Evolutionary conservation across 164 flowering plant genomes (phyloP), one percentile per base, ranked within the genome.

Genomic region (Vitis amurensis): DNA sequence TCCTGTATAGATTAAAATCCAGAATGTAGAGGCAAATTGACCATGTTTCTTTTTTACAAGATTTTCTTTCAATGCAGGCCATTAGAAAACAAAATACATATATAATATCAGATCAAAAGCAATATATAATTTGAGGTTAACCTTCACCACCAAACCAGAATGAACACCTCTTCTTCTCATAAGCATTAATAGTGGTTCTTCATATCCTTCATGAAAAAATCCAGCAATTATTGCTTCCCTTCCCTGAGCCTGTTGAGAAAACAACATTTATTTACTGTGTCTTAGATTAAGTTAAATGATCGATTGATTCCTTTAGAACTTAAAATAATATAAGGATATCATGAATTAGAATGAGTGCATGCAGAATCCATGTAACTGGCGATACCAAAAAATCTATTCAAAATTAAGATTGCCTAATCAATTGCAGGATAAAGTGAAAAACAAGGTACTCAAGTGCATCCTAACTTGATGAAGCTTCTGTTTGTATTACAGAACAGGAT

Each of bases 91-190:
- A 37, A 37, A 37, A 37, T 37, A 37, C 44, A 37, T 37, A 3
- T 37, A 6, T 3, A 37, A 6, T 37, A 37, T 37, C 44, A 37
- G 44, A 37, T 37, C 44, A 37, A 37, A 37, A 37, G 44, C 6
- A 37, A 37, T 6, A 37, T 37, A 37, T 37, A 37, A 37, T 37
- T 37, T 37, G 44, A 37, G 44, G 44, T 37, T 9, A 57, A 96
- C 98, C 97, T 96, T 96, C 68, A 96, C 91, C 71, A 96, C 99
- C 77, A 96, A 80, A 70, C 99, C 99, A 59, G 98, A 81, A 77
- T 94, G 91, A 62, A 94, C 91, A 73, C 94, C 96, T 86, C 98
- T 89, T 91, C 98, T 85, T 79, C 87, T 91, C 98, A 96, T 96
- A 70, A 96, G 97, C 97, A 93, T 94, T 74, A 96, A 73, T 63